Base-by-base conservation (phyloP, 129 eudicot species). In the Calendula officinalis region DNA sequence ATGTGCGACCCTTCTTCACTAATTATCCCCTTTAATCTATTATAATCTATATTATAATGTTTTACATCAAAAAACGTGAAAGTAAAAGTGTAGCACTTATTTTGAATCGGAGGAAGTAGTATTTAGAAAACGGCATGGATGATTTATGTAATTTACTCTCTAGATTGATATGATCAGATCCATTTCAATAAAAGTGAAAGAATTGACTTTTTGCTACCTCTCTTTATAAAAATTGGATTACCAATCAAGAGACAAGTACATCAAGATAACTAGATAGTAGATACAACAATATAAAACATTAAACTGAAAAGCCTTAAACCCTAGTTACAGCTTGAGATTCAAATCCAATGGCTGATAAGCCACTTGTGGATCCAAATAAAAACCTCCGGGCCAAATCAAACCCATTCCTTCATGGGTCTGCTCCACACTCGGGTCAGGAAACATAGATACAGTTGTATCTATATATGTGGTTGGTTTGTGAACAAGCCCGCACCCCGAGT, bases 311-410 rank as follows among this genome's bases (percentile, higher is more conserved):
- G n/a, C n/a, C n/a, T n/a, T n/a, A n/a, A 22, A 22, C 30, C 71
- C 8, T 9, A 42, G 34, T 77, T 58, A 83, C 73, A 80, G 72
- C 69, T 82, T 81, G 61, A 88, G 86, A 56, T 70, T 82, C 45
- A 77, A 64, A 59, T 50, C 57, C 7, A 71, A 51, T 60, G 71
- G 57, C 67, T 80, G 79, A 51, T 56, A 73, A 41, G 62, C 72
- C 67, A 35, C 74, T 65, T 73, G 82, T 17, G 56, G 71, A 52
- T 81, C 76, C 55, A 70, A 52, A 60, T 77, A 73, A 56, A 80
- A 86, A 78, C 95, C 76, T 67, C 90, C 95, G 12, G 78, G 94
- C 98, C 96, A 87, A 84, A 63, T 67, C 17, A 49, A 54, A 66
- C 63, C 62, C 58, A 45, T 69, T 49, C 67, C 54, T 37, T 57